Evolutionary conservation across 192 early-diverging fungal species (phyloP).

Genomic region (Coemansia sp.): DNA sequence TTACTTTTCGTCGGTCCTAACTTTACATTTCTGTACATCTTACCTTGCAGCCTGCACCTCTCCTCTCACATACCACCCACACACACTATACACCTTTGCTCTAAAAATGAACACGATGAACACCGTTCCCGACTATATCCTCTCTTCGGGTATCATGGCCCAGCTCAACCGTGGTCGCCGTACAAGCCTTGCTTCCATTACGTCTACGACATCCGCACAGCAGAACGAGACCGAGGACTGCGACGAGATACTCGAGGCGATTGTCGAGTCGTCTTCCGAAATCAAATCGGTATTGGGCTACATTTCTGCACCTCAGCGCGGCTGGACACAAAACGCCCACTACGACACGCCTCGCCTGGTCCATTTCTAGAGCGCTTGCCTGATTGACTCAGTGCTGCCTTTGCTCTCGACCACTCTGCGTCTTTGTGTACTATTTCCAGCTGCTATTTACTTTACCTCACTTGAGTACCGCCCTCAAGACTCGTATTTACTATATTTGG

Average conservation of each 20-base stretch:
- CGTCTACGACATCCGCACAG: slow-evolving; percentile 8
- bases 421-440: slow-evolving; percentile 15
- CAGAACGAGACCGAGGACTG: slow-evolving; percentile 12
- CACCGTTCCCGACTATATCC: slow-evolving; percentile 44
- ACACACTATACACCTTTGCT: neutral
- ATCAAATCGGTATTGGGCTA: slow-evolving; percentile 51
- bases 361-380: slow-evolving; percentile 25
- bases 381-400: neutral
- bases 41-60: slow-evolving; percentile 7
- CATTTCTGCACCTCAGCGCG: slow-evolving; percentile 34
- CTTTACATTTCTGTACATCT: slow-evolving; percentile 1
- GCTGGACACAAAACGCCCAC: slow-evolving; percentile 26
- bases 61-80: neutral
- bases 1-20: neutral
- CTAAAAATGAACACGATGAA: slow-evolving; percentile 9
- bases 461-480: neutral
- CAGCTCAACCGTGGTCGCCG: slow-evolving; percentile 32
- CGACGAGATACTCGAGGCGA: slow-evolving; percentile 3
- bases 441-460: neutral
- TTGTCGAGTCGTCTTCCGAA: slow-evolving; percentile 16
- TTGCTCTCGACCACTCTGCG: slow-evolving; percentile 5
- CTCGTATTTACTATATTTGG: neutral
- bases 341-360: slow-evolving; percentile 45
- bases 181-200: slow-evolving; percentile 30
- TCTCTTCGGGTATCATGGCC: slow-evolving; percentile 46